phyloP scores from a whole-genome alignment of 163 green algal genomes.

The Volvox carteri region DNA sequence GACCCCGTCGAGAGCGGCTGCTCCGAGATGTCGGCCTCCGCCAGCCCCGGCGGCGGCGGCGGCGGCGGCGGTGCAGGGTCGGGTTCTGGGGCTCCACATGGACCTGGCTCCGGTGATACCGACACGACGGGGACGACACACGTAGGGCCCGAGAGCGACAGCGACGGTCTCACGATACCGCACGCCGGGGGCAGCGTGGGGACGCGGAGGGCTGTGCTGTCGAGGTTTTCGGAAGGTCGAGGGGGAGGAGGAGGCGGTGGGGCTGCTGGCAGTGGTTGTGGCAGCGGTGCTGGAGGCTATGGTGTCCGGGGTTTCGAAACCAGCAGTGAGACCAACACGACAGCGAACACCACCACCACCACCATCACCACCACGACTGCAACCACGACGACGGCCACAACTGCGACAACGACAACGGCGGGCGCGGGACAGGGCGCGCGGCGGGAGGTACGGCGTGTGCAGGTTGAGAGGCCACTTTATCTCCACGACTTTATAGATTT shows the following conservation, averaged over 20 bases:
- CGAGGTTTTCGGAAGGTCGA: not conserved
- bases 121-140: slow-evolving; percentile 7
- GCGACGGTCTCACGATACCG: not conserved
- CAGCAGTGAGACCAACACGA: slow-evolving; percentile 13
- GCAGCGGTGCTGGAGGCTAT: not conserved
- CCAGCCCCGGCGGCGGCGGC: not conserved
- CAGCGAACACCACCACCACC: slow-evolving; percentile 6
- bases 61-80: not conserved
- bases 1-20: not conserved
- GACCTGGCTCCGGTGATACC: not conserved
- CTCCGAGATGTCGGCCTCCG: slow-evolving; percentile 6
- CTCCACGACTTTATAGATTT: too few relatives aligned
- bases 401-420: not conserved
- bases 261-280: not conserved
- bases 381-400: not conserved
- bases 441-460: not conserved
- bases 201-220: not conserved
- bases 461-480: too few relatives aligned
- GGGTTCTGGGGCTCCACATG: not conserved
- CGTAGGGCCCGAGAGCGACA: slow-evolving; percentile 4
- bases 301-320: too few relatives aligned
- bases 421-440: not conserved
- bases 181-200: not conserved
- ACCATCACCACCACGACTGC: not conserved
- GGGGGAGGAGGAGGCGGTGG: not conserved